phyloP scores from a whole-genome alignment of 179 eudicot species.

The Silene vulgaris region DNA sequence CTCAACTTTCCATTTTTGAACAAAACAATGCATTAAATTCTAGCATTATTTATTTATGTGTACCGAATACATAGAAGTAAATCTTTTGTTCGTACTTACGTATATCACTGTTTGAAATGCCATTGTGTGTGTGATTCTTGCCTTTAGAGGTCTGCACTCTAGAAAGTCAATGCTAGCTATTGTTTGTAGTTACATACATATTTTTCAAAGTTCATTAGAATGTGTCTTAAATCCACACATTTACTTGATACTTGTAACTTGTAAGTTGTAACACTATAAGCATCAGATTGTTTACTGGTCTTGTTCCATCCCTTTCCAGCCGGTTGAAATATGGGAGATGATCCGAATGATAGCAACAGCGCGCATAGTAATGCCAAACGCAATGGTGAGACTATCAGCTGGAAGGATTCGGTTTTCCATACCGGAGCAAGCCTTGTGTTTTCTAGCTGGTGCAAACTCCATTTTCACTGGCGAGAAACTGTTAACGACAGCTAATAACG shows the following conservation, averaged over 20 bases:
- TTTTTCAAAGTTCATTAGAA: background rate
- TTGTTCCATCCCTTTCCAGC: slow-evolving; percentile 39
- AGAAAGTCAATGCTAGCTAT: too few relatives aligned
- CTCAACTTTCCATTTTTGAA: background rate
- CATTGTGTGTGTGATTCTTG: background rate
- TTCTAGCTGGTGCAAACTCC: slow-evolving; percentile 92
- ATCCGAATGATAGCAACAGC: slow-evolving; percentile 94
- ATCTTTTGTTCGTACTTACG: background rate
- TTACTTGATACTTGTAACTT: too few relatives aligned
- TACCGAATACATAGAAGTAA: background rate
- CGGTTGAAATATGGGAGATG: slow-evolving; percentile 98
- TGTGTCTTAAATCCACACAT: background rate
- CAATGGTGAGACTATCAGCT: slow-evolving; percentile 96
- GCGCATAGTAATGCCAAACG: slow-evolving; percentile 84
- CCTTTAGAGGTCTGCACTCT: background rate
- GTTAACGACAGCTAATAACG: slow-evolving; percentile 88
- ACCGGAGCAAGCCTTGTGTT: slow-evolving; percentile 91
- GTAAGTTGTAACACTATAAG: too few relatives aligned
- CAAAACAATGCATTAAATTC: background rate
- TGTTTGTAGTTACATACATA: too few relatives aligned
- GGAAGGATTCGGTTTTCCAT: slow-evolving; percentile 79
- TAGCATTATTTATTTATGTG: background rate
- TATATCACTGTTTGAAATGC: background rate
- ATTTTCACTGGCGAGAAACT: slow-evolving; percentile 96
- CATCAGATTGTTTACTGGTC: background rate